These are phyloP conservation scores for Mycena crocata DNA, from an alignment of 768 basidiomycete genomes.

Conservation along the genomic window DNA sequence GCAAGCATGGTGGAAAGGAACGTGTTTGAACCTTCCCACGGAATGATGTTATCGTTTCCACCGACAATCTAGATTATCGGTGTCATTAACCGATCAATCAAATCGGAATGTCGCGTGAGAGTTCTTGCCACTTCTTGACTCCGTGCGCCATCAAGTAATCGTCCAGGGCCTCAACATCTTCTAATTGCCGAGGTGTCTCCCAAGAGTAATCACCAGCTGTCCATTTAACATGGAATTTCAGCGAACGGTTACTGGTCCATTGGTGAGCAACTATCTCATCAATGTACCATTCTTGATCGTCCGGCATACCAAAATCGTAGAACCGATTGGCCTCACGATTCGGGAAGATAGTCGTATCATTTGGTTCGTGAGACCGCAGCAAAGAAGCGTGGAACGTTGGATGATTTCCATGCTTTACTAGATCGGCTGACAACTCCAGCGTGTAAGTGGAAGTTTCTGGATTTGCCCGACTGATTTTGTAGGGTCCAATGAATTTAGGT, in stretches of 20 bases:
- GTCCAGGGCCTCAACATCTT: constrained; percentile 42
- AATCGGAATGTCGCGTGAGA: background rate
- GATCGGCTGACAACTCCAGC: constrained; percentile 41
- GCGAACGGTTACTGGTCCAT: constrained; percentile 23
- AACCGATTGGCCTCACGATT: constrained; percentile 37
- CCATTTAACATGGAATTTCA: constrained; percentile 46
- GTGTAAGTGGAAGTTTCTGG: constrained; percentile 41
- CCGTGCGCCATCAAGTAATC: constrained; percentile 43
- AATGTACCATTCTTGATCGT: constrained; percentile 52
- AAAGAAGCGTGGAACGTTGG: constrained; percentile 48
- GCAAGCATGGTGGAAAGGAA: too few species aligned
- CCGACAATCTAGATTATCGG: background rate
- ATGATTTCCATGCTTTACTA: constrained; percentile 42
- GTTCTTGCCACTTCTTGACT: constrained; percentile 24
- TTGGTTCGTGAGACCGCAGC: constrained; percentile 41
- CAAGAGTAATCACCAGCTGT: constrained; percentile 47
- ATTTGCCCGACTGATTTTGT: constrained; percentile 34
- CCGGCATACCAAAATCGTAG: constrained; percentile 50
- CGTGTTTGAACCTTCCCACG: too few species aligned
- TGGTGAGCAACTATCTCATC: constrained; percentile 46
- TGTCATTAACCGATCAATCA: background rate
- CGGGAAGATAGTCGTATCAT: constrained; percentile 50
- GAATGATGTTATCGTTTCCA: too few species aligned
- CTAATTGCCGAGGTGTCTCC: constrained; percentile 37
- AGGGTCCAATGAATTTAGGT: constrained; percentile 54